These are phyloP conservation scores for Bacterosira constricta DNA, from an alignment of 108 stramenopile species.

Conservation along the genomic window DNA sequence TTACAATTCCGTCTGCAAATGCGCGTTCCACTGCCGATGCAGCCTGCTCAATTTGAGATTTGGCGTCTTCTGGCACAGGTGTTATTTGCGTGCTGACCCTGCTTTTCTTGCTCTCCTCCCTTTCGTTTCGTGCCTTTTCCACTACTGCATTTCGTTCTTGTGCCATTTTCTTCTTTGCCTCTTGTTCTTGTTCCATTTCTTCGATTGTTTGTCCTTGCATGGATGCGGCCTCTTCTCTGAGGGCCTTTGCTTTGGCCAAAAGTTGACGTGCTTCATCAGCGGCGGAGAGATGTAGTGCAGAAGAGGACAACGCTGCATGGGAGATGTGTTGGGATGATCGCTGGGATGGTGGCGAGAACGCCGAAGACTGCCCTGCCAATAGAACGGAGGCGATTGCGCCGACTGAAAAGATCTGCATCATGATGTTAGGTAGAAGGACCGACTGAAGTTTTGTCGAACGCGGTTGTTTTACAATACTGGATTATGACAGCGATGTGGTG, in stretches of 20 bases:
- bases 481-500: too few species aligned
- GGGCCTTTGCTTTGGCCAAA: slow-evolving; percentile 58
- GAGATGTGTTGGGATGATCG: background rate
- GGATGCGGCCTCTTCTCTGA: slow-evolving; percentile 76
- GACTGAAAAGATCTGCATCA: background rate
- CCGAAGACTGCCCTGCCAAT: background rate
- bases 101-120: background rate
- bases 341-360: background rate
- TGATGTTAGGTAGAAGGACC: background rate
- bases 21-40: slow-evolving; percentile 76
- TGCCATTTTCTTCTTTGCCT: slow-evolving; percentile 35
- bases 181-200: slow-evolving; percentile 70
- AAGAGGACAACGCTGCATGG: background rate
- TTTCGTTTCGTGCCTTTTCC: slow-evolving; percentile 18
- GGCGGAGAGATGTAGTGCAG: background rate
- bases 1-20: slow-evolving; percentile 64
- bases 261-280: slow-evolving; percentile 61
- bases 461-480: background rate
- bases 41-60: slow-evolving; percentile 67
- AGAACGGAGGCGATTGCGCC: background rate
- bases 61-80: slow-evolving; percentile 59
- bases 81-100: slow-evolving; percentile 9
- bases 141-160: slow-evolving; percentile 24
- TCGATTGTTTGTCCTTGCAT: slow-evolving; percentile 78
- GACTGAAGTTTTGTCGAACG: too few species aligned